phyloP scores from a whole-genome alignment of 495 filamentous ascomycete species.

The Penicillium atrosanguineum region DNA sequence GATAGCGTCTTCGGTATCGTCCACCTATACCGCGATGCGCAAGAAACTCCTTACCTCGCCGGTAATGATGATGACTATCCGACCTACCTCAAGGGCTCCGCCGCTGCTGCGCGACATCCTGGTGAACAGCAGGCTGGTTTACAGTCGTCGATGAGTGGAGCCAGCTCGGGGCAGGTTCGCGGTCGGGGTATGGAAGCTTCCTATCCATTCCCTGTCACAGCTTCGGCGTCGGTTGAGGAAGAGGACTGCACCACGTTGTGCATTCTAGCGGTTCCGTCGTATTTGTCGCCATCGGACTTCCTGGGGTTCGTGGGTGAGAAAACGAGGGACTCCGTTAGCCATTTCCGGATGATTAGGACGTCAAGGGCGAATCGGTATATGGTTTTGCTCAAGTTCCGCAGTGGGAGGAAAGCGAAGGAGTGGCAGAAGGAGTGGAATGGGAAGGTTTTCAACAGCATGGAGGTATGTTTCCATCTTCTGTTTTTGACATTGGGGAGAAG shows the following conservation, averaged over 20 bases:
- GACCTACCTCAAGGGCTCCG: slow-evolving; percentile 41
- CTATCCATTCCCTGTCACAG: slow-evolving; percentile 24
- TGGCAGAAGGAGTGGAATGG: slow-evolving; percentile 93
- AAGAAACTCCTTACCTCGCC: slow-evolving; percentile 59
- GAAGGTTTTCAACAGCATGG: slow-evolving; percentile 90
- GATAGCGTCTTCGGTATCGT: slow-evolving; percentile 92
- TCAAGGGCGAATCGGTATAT: slow-evolving; percentile 87
- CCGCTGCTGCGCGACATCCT: slow-evolving; percentile 33
- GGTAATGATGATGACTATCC: slow-evolving; percentile 39
- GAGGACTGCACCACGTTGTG: slow-evolving; percentile 86
- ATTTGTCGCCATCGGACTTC: slow-evolving; percentile 87
- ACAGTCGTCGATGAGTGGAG: background rate
- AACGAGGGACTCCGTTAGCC: slow-evolving; percentile 83
- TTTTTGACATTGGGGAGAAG: slow-evolving; percentile 1
- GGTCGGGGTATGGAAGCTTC: slow-evolving; percentile 4
- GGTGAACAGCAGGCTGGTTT: slow-evolving; percentile 19
- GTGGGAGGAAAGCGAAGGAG: slow-evolving; percentile 64
- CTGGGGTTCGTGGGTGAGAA: slow-evolving; percentile 89
- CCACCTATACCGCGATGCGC: slow-evolving; percentile 84
- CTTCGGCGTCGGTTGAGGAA: slow-evolving; percentile 30
- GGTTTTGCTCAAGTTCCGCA: slow-evolving; percentile 94
- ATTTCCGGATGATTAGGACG: slow-evolving; percentile 94
- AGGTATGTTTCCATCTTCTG: slow-evolving; percentile 56
- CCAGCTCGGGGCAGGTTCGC: background rate
- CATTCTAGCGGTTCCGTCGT: slow-evolving; percentile 90